phyloP scores from a whole-genome alignment of 805 yeast genomes.

The Cephaloascus albidus region DNA sequence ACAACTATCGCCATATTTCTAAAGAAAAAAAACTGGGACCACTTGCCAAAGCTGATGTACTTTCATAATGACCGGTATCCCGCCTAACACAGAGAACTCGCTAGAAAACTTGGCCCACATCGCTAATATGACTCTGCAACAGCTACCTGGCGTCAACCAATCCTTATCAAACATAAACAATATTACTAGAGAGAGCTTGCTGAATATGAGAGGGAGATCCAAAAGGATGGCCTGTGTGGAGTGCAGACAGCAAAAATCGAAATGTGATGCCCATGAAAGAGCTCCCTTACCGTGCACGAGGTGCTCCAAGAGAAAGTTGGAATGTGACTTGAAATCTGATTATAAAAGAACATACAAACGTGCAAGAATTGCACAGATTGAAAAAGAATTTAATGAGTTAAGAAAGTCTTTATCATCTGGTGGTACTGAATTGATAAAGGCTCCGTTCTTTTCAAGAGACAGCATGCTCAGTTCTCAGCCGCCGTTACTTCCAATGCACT shows the following conservation, averaged over 20 bases:
- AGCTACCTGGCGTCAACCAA: constrained; percentile 7
- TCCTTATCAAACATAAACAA: constrained; percentile 1
- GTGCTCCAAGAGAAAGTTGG: constrained; percentile 60
- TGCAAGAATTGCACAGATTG: constrained; percentile 77
- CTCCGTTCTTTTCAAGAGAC: neutral
- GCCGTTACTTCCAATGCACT: too few species aligned
- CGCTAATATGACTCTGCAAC: constrained; percentile 32
- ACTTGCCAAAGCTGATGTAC: too few species aligned
- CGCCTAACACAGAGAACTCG: constrained; percentile 11
- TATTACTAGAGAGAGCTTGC: constrained; percentile 1
- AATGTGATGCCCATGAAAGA: constrained; percentile 75
- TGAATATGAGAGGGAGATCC: constrained; percentile 5
- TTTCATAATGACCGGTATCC: neutral
- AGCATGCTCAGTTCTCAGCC: neutral
- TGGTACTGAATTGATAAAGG: constrained; percentile 4
- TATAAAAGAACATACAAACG: constrained; percentile 88
- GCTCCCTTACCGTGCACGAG: constrained; percentile 78
- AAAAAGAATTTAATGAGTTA: constrained; percentile 65
- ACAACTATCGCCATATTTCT: too few species aligned
- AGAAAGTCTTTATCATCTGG: constrained; percentile 36
- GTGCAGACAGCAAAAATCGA: constrained; percentile 91
- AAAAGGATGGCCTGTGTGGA: constrained; percentile 87
- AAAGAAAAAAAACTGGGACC: too few species aligned
- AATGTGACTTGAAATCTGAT: constrained; percentile 68
- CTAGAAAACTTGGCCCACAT: constrained; percentile 31